These are phyloP conservation scores for Sphagnum magellanicum DNA, from an alignment of 228 moss, liverwort and hornwort species.

Conservation along the genomic window DNA sequence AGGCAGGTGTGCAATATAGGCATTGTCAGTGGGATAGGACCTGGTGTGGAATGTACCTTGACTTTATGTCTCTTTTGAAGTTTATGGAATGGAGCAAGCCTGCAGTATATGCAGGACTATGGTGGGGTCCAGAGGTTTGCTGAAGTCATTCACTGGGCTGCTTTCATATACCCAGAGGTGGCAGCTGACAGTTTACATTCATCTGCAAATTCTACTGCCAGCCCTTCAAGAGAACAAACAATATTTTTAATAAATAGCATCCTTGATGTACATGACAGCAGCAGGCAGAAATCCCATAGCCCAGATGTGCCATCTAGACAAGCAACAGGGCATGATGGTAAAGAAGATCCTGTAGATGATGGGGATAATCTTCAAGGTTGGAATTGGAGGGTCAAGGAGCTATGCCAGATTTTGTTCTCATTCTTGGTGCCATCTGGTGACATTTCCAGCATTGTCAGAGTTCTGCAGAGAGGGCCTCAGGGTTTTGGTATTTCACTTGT, in stretches of 20 bases:
- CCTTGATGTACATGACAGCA: not conserved
- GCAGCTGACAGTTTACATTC: conserved; percentile 5
- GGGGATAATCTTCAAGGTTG: conserved; percentile 62
- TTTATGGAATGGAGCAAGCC: conserved; percentile 52
- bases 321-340: conserved; percentile 1
- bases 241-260: too few species aligned
- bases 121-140: conserved; percentile 63
- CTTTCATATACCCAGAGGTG: conserved; percentile 37
- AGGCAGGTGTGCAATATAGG: too few species aligned
- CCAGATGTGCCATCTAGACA: conserved; percentile 10
- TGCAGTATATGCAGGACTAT: conserved; percentile 56
- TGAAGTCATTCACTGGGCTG: conserved; percentile 57
- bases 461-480: conserved; percentile 59
- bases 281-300: conserved; percentile 16
- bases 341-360: conserved; percentile 29
- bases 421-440: conserved; percentile 65
- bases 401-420: conserved; percentile 69
- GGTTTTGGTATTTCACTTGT: conserved; percentile 38
- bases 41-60: conserved; percentile 9
- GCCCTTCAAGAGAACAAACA: conserved; percentile 7
- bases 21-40: too few species aligned
- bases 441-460: conserved; percentile 59
- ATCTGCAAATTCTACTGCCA: conserved; percentile 1
- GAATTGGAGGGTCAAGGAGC: conserved; percentile 77
- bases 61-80: conserved; percentile 31